Evolutionary conservation across 352 stramenopile species (phyloP).

Genomic region (Pythium dissimile): DNA sequence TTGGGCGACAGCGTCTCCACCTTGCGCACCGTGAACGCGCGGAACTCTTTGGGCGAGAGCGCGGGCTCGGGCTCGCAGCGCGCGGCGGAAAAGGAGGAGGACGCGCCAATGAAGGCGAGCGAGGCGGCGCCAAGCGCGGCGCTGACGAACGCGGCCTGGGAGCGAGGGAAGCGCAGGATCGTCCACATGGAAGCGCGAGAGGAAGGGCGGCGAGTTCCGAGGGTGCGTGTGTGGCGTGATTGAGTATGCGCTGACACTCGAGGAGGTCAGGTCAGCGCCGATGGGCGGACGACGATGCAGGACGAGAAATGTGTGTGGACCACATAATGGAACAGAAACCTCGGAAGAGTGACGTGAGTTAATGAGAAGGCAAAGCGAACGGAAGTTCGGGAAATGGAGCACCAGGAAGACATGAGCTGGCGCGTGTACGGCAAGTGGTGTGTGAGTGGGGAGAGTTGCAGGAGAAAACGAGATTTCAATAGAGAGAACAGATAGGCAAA

Average conservation of each 20-base stretch:
- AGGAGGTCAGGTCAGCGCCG: not conserved
- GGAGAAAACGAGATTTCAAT: not conserved
- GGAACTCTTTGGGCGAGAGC: conserved; percentile 63
- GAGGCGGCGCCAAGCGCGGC: conserved; percentile 12
- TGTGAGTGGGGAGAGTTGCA: not conserved
- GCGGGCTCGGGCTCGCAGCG: conserved; percentile 35
- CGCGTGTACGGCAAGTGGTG: not conserved
- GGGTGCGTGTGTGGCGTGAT: conserved; percentile 2
- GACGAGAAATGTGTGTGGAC: conserved; percentile 18
- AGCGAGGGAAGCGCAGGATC: conserved; percentile 22
- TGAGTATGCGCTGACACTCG: not conserved
- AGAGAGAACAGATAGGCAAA: not conserved
- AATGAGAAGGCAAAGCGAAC: too few relatives aligned
- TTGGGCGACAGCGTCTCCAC: conserved; percentile 72
- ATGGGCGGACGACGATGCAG: conserved; percentile 17
- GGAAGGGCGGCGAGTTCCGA: not conserved
- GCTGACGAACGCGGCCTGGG: not conserved
- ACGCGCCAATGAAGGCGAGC: conserved; percentile 7
- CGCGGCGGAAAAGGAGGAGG: conserved; percentile 16
- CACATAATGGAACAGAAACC: conserved; percentile 2
- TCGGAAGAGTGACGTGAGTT: conserved; percentile 1
- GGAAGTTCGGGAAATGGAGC: not conserved
- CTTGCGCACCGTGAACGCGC: conserved; percentile 68
- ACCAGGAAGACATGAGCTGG: not conserved
- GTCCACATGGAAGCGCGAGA: conserved; percentile 16